Base-by-base conservation (phyloP, 176 grass and related monocot species). In the Dactylis glomerata region DNA sequence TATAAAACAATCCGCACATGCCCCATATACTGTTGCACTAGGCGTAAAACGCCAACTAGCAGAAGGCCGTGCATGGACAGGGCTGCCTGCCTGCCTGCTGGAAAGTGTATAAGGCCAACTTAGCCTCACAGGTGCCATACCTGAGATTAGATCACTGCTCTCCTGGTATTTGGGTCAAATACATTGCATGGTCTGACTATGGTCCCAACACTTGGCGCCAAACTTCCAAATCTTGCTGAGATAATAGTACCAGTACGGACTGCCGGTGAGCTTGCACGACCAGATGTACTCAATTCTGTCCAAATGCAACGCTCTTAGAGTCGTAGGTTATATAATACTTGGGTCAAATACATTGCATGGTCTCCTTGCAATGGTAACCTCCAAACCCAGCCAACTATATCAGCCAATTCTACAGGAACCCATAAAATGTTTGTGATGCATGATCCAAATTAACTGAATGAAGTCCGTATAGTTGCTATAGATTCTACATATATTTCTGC, bases 71-170 rank as follows among this genome's bases (percentile, higher is more conserved):
- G 50, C 37, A 68, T 33, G 64, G 64, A 79, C 50, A 79, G 76
- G 56, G 9, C 64, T 72, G 64, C 56, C 30, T n/a, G n/a, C n/a
- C 47, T 68, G 82, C 46, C 15, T 68, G 82, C 68, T 62, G 49
- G 38, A 76, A 57, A 61, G 8, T 14, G 30, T 70, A 51, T 81
- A 76, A 5, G 31, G 31, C 70, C 78, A 82, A 85, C 31, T 52
- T 52, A 24, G 51, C 77, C 40, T 52, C 59, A 71, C 78, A 82
- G 78, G 88, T 67, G 72, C 88, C 62, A 86, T 83, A 75, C 80
- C 75, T 83, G 67, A 47, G 85, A 74, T 24, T 73, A 67, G 67
- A 83, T 90, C 65, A 36, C 30, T 31, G 47, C 22, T 82, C 73
- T 31, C 24, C 57, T 79, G 66, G 56, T 83, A 16, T 78, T 55